Base-by-base conservation (phyloP, 2,329 filamentous ascomycete genomes). In the Lasiodiplodia sp. region DNA sequence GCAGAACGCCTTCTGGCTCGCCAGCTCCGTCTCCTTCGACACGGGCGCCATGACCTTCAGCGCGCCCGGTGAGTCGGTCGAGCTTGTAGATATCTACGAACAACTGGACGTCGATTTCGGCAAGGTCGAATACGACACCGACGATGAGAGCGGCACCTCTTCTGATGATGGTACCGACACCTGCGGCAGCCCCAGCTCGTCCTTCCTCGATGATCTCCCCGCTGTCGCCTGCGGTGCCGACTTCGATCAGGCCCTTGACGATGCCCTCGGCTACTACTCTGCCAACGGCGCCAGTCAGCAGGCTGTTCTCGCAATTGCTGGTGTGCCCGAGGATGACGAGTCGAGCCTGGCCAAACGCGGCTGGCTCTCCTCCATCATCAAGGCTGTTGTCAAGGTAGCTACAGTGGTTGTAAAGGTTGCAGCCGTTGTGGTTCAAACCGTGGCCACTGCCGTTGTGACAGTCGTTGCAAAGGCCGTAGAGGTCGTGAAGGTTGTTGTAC, bases 1-100 rank as follows among this genome's bases (percentile, higher is more conserved):
- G n/a, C 62, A 66, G n/a, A 69, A 58, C 51, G 51, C 70, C 12
- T 64, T 71, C 55, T 71, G 67, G 49, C 40, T 71, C 49, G 58
- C 70, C 21, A n/a, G n/a, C 12, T 57, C 64, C 2, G 67, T 71
- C 44, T 47, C 68, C 18, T 71, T 71, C 23, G 62, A 69, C 21
- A 28, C 37, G 18, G 25, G 68, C 7, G 52, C 53, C 4, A 53
- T 68, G 52, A 70, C 66, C 16, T 68, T 65, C 34, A 44, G 37
- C 38, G 70, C 64, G 10, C 53, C 58, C 16, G 70, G 70, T 53
- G 51, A 53, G 18, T 28, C 66, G 4, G 57, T 53, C n/a, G 51
- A 67, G 8, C 34, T 70, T 21, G 63, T 47, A 8, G 62, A 68
- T 3, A 49, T 70, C 21, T 69, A 63, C 28, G 31, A 52, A 16